Evolutionary conservation across 179 eudicot genomes (phyloP).

Genomic region (Spinacia oleracea): DNA sequence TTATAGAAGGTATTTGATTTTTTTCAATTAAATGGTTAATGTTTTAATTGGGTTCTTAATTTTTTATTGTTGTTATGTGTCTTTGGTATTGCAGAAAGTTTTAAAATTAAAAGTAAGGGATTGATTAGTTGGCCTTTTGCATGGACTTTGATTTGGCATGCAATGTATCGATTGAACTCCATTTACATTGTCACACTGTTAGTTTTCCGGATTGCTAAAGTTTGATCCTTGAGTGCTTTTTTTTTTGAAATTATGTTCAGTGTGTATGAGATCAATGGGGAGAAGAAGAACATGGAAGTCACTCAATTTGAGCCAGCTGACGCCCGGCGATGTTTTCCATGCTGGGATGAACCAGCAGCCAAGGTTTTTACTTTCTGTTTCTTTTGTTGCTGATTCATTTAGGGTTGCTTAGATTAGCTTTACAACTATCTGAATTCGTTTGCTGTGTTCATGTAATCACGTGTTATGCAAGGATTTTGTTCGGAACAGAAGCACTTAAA

Average conservation of each 20-base stretch:
- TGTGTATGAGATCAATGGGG: conserved; percentile 77
- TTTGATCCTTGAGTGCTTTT: neutral
- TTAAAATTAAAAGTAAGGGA: neutral
- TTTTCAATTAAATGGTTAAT: neutral
- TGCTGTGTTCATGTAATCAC: neutral
- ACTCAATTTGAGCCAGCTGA: conserved; percentile 99
- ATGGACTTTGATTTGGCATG: neutral
- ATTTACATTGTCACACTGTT: neutral
- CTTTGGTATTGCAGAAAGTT: neutral
- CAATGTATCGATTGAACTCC: neutral
- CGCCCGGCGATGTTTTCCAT: conserved; percentile 97
- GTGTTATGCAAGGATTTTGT: neutral
- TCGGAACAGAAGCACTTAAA: neutral
- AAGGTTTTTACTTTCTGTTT: conserved; percentile 50
- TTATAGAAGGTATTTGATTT: conserved; percentile 82
- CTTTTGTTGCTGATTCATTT: neutral
- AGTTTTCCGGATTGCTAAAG: too few relatives aligned
- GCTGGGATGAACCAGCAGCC: conserved; percentile 99
- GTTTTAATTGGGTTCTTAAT: neutral
- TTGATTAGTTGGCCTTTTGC: neutral
- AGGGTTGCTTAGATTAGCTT: neutral
- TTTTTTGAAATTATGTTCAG: conserved; percentile 33
- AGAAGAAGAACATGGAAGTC: conserved; percentile 95
- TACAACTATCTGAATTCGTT: conserved; percentile 4
- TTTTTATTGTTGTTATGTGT: neutral